Base-by-base conservation (phyloP, 345 rosid genomes). In the Eucalyptus curtisii region DNA sequence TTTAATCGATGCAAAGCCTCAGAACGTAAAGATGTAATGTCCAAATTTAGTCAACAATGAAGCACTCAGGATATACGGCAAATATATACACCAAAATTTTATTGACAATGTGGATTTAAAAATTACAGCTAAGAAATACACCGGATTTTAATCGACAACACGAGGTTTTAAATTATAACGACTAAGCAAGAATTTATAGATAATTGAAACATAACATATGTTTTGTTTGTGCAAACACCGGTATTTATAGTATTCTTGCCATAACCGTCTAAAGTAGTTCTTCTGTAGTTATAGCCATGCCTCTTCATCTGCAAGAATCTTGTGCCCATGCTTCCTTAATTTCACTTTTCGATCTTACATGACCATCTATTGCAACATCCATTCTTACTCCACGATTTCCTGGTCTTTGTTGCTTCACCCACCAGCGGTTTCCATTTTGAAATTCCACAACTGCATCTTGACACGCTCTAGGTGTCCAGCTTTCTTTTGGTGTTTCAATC, bases 81-180 rank as follows among this genome's bases (percentile, higher is more conserved):
- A 2, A 55, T 8, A 24, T 55, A 55, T 0, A 55, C 61, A 22
- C 6, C 6, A 5, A 8, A 55, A 55, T 4, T 55, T 55, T 22
- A 24, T 55, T 55, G 8, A 55, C 30, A 24, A 55, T 24, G 19
- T 24, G 30, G 27, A 55, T 24, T 24, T 55, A 22, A 24, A 55
- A 24, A 55, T 24, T 55, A 24, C 5, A 55, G 13, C 30, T 55
- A 55, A 55, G 61, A 55, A 55, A 55, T 24, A 55, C 3, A 2
- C 5, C 0, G 30, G 1, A 55, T 22, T 55, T 55, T 4, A 55
- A 55, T 55, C 3, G 0, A 55, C 0, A 0, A 55, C 6, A 4
- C 0, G 2, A 52, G 57, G 57, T 52, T 52, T 52, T 52, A 52
- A 52, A 52, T 52, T 19, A 52, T 52, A 52, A 52, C 0, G 10